Base-by-base conservation (phyloP, 495 filamentous ascomycete genomes). In the Lasiosphaeris hirsuta region DNA sequence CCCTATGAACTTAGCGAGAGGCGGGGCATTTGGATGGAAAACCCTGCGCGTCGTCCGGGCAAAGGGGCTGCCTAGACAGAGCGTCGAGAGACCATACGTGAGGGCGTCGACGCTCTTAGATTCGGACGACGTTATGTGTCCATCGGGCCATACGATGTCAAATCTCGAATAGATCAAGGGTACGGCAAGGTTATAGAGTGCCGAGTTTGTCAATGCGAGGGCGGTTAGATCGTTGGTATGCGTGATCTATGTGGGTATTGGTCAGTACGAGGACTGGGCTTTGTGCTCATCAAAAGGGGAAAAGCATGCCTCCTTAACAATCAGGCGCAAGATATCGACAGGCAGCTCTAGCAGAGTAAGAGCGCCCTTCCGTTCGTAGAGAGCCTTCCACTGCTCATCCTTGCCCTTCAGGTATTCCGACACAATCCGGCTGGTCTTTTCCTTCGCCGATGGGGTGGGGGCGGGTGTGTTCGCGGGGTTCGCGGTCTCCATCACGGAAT, bases 61-160 rank as follows among this genome's bases (percentile, higher is more conserved):
- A 36, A 90, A 79, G 56, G 88, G 84, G 60, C 88, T 87, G 10
- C 85, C 86, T 77, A 91, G 86, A 14, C 89, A 89, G 57, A 97
- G 75, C 0, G 93, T 96, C 11, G 90, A 84, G 11, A 97, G 77
- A 2, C 92, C 92, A 69, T 95, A 95, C 0, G 93, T 95, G 15
- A 96, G 81, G 39, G 93, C 92, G 76, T 96, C 92, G 33, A 96
- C 90, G 40, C 88, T 90, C 30, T 84, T 81, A 10, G 86, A 80
- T 48, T 88, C 82, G 56, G 89, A 85, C 4, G 82, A 76, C 2
- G 82, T 72, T 17, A 80, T 74, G 43, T 81, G 74, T 6, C 80
- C 82, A 61, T 95, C 90, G 0, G 92, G 93, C 92, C 92, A 97
- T 39, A 94, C 87, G 58, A 96, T 96, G 67, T 96, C 90, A 68